phyloP scores from a whole-genome alignment of 1,139 yeast genomes.

The Geotrichum candidum region DNA sequence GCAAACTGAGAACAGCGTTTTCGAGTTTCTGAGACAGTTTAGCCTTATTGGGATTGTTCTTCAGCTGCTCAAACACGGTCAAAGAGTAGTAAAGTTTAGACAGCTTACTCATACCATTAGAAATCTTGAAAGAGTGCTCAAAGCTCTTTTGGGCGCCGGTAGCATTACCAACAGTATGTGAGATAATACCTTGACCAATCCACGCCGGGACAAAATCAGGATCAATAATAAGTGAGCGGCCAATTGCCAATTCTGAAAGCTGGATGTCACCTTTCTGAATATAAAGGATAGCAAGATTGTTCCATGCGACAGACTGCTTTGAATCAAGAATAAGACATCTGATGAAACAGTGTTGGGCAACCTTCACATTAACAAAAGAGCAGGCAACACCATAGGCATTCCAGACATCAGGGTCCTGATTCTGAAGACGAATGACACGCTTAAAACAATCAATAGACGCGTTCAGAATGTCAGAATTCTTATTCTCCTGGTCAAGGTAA shows the following conservation, averaged over 20 bases:
- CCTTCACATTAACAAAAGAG: conserved; percentile 54
- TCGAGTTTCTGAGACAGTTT: conserved; percentile 20
- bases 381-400: conserved; percentile 70
- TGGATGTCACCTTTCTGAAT: conserved; percentile 61
- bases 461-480: conserved; percentile 34
- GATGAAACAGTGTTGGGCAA: conserved; percentile 89
- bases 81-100: conserved; percentile 70
- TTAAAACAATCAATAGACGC: conserved; percentile 54
- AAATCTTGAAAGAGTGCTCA: conserved; percentile 70
- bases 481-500: conserved; percentile 34
- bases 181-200: conserved; percentile 77
- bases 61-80: conserved; percentile 41
- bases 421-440: conserved; percentile 64
- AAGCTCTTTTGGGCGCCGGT: conserved; percentile 51
- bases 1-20: conserved; percentile 64
- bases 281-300: conserved; percentile 73
- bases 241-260: conserved; percentile 67
- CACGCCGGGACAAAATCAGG: conserved; percentile 78
- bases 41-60: conserved; percentile 8
- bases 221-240: conserved; percentile 71
- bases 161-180: conserved; percentile 52
- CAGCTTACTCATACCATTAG: conserved; percentile 61
- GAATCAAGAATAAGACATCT: conserved; percentile 69
- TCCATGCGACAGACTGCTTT: conserved; percentile 68
- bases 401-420: conserved; percentile 72